phyloP scores from a whole-genome alignment of 495 filamentous ascomycete species.

The Neurospora sp. region DNA sequence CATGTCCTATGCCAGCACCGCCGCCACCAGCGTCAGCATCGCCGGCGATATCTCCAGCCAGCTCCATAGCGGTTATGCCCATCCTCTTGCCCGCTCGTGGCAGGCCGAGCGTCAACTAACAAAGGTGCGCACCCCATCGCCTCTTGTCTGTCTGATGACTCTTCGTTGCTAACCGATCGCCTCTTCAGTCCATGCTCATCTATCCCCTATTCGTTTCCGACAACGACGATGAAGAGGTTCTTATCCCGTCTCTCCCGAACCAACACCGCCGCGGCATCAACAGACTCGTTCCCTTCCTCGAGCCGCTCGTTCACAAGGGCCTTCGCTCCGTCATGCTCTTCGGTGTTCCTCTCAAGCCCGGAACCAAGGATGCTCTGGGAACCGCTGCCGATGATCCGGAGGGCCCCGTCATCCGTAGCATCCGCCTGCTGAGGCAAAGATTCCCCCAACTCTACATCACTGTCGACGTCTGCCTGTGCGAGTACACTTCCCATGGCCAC shows the following conservation, averaged over 20 bases:
- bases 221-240: constrained; percentile 79
- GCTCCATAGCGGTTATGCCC: constrained; percentile 87
- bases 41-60: constrained; percentile 89
- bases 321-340: constrained; percentile 90
- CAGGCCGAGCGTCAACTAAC: constrained; percentile 95
- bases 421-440: constrained; percentile 66
- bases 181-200: constrained; percentile 81
- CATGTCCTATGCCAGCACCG: constrained; percentile 73
- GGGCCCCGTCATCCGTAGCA: constrained; percentile 80
- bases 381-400: constrained; percentile 89
- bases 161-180: constrained; percentile 4
- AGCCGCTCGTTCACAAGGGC: constrained; percentile 78
- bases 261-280: constrained; percentile 84
- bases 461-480: constrained; percentile 91
- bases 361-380: constrained; percentile 80
- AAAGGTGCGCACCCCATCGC: constrained; percentile 49
- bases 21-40: constrained; percentile 90
- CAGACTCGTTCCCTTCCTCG: constrained; percentile 71
- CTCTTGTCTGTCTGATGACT: neutral
- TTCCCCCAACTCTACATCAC: constrained; percentile 88
- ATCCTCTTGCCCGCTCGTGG: constrained; percentile 85
- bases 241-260: constrained; percentile 80
- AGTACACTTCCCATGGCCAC: constrained; percentile 98
- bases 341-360: constrained; percentile 72
- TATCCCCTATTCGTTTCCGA: constrained; percentile 96